Evolutionary conservation across 2,329 filamentous ascomycete species (phyloP), one percentile per base, ranked within the genome.

Genomic region (Penicillium rolfsii): DNA sequence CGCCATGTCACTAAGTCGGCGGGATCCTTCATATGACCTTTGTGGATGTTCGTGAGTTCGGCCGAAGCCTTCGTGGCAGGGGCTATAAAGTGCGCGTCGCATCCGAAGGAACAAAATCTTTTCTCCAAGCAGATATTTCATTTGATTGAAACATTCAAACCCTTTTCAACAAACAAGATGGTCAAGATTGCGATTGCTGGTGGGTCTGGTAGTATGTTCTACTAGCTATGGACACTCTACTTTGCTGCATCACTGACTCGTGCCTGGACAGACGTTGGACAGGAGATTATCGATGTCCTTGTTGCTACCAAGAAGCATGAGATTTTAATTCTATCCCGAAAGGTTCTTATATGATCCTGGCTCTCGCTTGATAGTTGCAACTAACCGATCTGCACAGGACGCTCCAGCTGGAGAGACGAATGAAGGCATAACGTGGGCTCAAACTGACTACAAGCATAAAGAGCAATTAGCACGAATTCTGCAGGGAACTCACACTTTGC

Each of bases 231-330:
- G 60, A 24, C 24, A 33, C 30, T 33, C 30, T 33, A 33, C 30
- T 43, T 16, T 28, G 11, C 50, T 16, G 50, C 57, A 59, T 40
- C 38, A 12, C 26, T 41, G 62, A 58, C 26, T 59, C 19, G 53
- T 49, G 33, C 28, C 30, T 35, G 36, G n/a, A 30, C 49, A 86
- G 84, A 84, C 58, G 80, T 87, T 50, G 82, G 81, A 2, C 77
- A 73, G 45, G 84, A 85, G 67, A 68, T 87, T 9, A 72, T 86
- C 24, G 83, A 86, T 59, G 77, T 73, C 3, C 74, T 86, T 0
- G 66, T 84, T 2, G 78, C 79, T 3, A 75, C 30, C 30, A 33
- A 77, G 9, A 84, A 81, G 57, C 85, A 88, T 59, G 75, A 85
- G 0, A 82, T 88, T 49, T 71, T 77, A 0, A 74, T 87, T 22